phyloP scores from a whole-genome alignment of 805 yeast genomes.

The Ogataea pilisensis region DNA sequence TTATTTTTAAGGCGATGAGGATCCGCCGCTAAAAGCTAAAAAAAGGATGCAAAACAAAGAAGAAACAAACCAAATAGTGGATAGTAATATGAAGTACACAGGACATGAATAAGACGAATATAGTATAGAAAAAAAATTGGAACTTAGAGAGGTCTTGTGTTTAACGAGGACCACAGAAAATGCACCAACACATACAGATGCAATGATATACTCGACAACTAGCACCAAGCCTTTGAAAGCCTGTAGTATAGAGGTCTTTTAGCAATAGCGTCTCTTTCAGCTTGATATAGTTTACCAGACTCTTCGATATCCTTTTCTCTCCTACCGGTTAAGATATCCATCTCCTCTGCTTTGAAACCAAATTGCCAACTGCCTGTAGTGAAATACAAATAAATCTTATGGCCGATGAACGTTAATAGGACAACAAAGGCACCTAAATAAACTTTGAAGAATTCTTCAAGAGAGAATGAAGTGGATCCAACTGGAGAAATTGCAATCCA shows the following conservation, averaged over 20 bases:
- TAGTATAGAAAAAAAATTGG: too few relatives aligned
- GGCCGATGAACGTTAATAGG: conserved; percentile 38
- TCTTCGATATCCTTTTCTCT: conserved; percentile 15
- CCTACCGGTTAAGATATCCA: conserved; percentile 23
- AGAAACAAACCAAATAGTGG: too few relatives aligned
- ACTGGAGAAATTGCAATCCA: conserved; percentile 47
- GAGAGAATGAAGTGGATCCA: conserved; percentile 23
- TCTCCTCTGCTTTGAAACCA: conserved; percentile 14
- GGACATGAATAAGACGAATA: too few relatives aligned
- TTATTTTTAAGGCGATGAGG: too few relatives aligned
- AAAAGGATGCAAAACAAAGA: too few relatives aligned
- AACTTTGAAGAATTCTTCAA: conserved; percentile 38
- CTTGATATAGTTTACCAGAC: conserved; percentile 33
- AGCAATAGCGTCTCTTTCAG: conserved; percentile 41
- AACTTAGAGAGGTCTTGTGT: too few relatives aligned
- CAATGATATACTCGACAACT: too few relatives aligned
- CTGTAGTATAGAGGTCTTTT: conserved; percentile 29
- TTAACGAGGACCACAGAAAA: too few relatives aligned
- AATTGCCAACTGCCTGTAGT: conserved; percentile 9
- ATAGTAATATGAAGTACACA: too few relatives aligned
- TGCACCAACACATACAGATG: too few relatives aligned
- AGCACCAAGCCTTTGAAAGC: conserved; percentile 45
- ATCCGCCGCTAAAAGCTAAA: too few relatives aligned
- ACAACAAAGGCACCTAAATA: conserved; percentile 46
- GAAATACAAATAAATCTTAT: conserved; percentile 30